These are phyloP conservation scores for Botryococcus braunii DNA, from an alignment of 163 green algal species.

Conservation along the genomic window DNA sequence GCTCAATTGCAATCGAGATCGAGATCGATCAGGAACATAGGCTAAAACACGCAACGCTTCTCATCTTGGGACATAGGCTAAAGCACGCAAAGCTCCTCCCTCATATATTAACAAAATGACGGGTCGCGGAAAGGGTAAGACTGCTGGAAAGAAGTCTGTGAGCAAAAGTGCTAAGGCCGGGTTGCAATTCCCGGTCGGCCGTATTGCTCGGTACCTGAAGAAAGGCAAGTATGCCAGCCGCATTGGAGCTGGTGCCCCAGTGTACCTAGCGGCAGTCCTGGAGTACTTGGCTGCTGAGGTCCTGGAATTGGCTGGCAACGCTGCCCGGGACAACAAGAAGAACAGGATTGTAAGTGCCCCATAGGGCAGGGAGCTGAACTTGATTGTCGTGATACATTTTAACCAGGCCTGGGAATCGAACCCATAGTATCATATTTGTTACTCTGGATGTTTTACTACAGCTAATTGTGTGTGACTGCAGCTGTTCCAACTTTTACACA, in stretches of 20 bases:
- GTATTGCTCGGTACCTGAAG: constrained; percentile 92
- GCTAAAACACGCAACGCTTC: too few species aligned
- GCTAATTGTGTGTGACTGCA: too few species aligned
- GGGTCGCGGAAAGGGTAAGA: constrained; percentile 54
- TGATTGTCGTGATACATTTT: too few species aligned
- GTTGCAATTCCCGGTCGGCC: constrained; percentile 94
- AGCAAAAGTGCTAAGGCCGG: constrained; percentile 82
- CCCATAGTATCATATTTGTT: too few species aligned
- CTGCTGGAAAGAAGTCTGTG: constrained; percentile 79
- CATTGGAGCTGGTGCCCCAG: constrained; percentile 66
- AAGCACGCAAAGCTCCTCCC: too few species aligned
- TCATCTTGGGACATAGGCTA: too few species aligned
- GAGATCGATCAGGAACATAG: too few species aligned
- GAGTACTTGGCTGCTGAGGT: constrained; percentile 77
- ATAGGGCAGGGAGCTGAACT: constrained; percentile 2
- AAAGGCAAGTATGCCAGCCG: constrained; percentile 84
- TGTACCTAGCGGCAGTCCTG: constrained; percentile 49
- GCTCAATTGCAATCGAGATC: too few species aligned
- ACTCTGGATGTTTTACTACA: too few species aligned
- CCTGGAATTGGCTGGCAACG: constrained; percentile 84
- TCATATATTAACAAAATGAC: too few species aligned
- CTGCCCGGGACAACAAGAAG: constrained; percentile 89
- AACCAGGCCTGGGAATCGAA: not conserved
- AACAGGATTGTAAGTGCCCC: constrained; percentile 78
- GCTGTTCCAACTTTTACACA: too few species aligned